Base-by-base conservation (phyloP, 1,284 basidiomycete species). In the Trichosporon faecale region DNA sequence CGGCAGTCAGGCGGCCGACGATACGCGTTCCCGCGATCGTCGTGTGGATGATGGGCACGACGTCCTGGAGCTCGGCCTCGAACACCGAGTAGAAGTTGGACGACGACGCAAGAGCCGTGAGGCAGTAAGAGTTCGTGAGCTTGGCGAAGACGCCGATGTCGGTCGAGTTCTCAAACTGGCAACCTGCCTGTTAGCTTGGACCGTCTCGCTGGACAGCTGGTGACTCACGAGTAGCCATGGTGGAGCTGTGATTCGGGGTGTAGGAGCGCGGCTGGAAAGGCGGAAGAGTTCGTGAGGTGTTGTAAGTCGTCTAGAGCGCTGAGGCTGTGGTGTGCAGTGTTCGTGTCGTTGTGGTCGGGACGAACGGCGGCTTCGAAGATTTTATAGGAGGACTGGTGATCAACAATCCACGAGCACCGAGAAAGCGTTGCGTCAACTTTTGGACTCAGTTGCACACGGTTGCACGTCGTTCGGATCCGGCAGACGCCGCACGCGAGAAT, bases 11-110 rank as follows among this genome's bases (percentile, higher is more conserved):
- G 73, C 96, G 89, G 35, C 97, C 96, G 74, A 99, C 86, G 78
- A 99, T 96, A 73, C 96, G 90, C 4, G 94, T 98, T 37, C 96
- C 96, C 63, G 89, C 95, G 83, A 99, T 98, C 80, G 90, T 93
- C 67, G 95, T 95, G 87, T 98, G 94, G 65, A 99, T 92, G 85
- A 99, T 94, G 73, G 96, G 96, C 78, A 98, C 88, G 69, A 98
- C 90, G 80, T 97, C 96, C 72, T 89, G 90, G 49, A 98, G 89
- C 83, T 98, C 95, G 76, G 91, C 89, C 86, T 99, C 95, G 81
- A 98, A 99, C 35, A 93, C 91, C 33, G 94, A 96, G 88, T 97
- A 98, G 80, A 99, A 99, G 86, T 99, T 99, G 77, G 94, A 91
- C 82, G 94, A 95, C 78, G 95, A 96, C 79, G 94, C 93, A 77